Base-by-base conservation (phyloP, 106 monocot species). In the Dioscorea alata region DNA sequence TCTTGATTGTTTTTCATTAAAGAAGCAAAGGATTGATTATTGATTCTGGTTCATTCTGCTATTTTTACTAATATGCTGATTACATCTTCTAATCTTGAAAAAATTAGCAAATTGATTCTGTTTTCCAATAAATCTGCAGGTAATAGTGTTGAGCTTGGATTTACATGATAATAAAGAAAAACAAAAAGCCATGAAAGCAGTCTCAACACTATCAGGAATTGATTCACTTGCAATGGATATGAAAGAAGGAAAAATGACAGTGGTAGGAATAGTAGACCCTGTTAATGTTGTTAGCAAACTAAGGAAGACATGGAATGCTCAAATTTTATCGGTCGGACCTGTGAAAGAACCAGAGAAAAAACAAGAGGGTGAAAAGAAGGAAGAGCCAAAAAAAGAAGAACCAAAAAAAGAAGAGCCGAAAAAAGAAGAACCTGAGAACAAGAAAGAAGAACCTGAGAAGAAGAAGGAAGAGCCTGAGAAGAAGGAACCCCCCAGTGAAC, bases 141-240 rank as follows among this genome's bases (percentile, higher is more conserved):
- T 85, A 73, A 66, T 94, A 9, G 78, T 94, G 34, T 13, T 94
- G 64, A 85, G 72, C 42, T 69, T 94, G 74, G 90, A 90, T 69
- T 61, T 94, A n/a, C 84, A 85, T 58, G 94, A 90, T 62, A 76
- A 90, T 74, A 94, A 88, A 71, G 88, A 20, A 58, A 94, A 94
- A 75, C 77, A 81, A 63, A 94, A 85, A 81, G 90, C 94, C 13
- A 72, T 94, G 50, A 94, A 83, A 65, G 73, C 85, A 65, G 90
- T 90, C 22, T 82, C 90, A 21, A 58, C 76, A 19, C 70, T 94
- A 66, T 68, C 73, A 89, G 88, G 88, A 61, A 79, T 89, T 65
- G 84, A 89, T 60, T 73, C 82, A 49, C 75, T 89, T 13, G 42
- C 76, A 33, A 76, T 85, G 64, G 73, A 89, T 61, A 85, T 89